Evolutionary conservation across 345 rosid species (phyloP).

Genomic region (Salix koriyanagi): DNA sequence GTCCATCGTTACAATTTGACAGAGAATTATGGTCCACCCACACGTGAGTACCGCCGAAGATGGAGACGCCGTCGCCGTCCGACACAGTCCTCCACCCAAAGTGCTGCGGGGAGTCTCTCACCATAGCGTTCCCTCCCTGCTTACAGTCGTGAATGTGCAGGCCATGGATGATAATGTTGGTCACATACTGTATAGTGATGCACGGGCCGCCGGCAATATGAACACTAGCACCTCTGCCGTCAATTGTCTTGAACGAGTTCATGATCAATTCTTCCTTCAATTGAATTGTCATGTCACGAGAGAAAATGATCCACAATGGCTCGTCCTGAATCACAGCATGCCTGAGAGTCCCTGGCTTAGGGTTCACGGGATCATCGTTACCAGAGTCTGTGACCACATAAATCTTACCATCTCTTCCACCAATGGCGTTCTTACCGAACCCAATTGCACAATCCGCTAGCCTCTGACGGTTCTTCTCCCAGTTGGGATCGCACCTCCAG

Average conservation of each 20-base stretch:
- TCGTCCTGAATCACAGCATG: constrained; percentile 30
- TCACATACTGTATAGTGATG: constrained; percentile 26
- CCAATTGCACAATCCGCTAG: constrained; percentile 29
- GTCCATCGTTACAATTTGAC: constrained; percentile 21
- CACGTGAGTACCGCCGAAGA: constrained; percentile 25
- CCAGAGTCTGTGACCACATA: constrained; percentile 27
- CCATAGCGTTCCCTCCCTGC: constrained; percentile 28
- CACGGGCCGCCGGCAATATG: constrained; percentile 27
- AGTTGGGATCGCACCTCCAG: constrained; percentile 29
- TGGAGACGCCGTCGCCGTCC: constrained; percentile 31
- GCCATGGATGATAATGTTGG: constrained; percentile 31
- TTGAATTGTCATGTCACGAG: constrained; percentile 24
- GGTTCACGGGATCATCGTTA: constrained; percentile 20
- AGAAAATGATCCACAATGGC: constrained; percentile 31
- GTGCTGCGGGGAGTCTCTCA: constrained; percentile 29
- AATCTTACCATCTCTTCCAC: constrained; percentile 25
- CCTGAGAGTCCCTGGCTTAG: constrained; percentile 26
- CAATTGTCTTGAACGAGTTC: constrained; percentile 31
- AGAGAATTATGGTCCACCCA: constrained; percentile 28
- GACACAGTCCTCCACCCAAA: constrained; percentile 32
- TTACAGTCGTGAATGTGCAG: constrained; percentile 28
- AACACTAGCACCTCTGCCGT: constrained; percentile 31
- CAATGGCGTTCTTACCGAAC: constrained; percentile 29
- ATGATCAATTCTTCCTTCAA: constrained; percentile 28
- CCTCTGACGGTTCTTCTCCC: constrained; percentile 29